Evolutionary conservation across 2,329 filamentous ascomycete genomes (phyloP), one percentile per base, ranked within the genome.

Genomic region (Lithohypha guttulata): DNA sequence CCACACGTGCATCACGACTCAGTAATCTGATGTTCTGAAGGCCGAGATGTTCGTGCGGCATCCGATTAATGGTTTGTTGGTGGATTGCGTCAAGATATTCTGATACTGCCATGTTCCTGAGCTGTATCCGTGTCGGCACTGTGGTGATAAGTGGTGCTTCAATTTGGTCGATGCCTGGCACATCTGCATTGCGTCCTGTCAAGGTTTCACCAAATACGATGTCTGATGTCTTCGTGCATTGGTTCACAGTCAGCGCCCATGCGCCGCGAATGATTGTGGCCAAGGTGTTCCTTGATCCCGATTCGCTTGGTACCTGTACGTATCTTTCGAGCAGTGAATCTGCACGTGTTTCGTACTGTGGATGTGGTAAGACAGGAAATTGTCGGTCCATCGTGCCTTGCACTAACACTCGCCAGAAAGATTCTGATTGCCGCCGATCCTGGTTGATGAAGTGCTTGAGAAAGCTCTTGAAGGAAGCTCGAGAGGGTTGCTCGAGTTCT

Each of bases 1-100:
- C 63, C n/a, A 57, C 46, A 2, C 60, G 58, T 1, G 61, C 56
- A 42, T 68, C 62, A 1, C 64, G 59, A 49, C 70, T 73, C 9
- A 78, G 56, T 15, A 66, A 63, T 7, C 74, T 70, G 43, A 70
- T 70, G 27, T 64, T 59, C 39, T 69, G 67, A 2, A 70, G 46
- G n/a, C 68, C 67, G n/a, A 71, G 65, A 53, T 84, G 77, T 54
- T 83, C 74, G 51, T 80, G 70, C 0, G 75, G 71, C 4, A 81
- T 78, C 47, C 74, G 69, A 2, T 65, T 58, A 0, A 75, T 63
- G 0, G 69, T 72, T 39, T 70, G 64, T 20, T 71, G 61, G 25
- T 81, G 75, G 2, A 81, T 65, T 2, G 61, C 56, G 28, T 71
- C 62, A 3, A 82, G 59, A 45, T 71, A 79, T 31, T 74, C 64